Percentiles rank a stretch among this genome's conserved stretches.
Evolutionary conservation across 1,284 basidiomycete species (phyloP).

Genomic region (Trichosporon sp.): DNA sequence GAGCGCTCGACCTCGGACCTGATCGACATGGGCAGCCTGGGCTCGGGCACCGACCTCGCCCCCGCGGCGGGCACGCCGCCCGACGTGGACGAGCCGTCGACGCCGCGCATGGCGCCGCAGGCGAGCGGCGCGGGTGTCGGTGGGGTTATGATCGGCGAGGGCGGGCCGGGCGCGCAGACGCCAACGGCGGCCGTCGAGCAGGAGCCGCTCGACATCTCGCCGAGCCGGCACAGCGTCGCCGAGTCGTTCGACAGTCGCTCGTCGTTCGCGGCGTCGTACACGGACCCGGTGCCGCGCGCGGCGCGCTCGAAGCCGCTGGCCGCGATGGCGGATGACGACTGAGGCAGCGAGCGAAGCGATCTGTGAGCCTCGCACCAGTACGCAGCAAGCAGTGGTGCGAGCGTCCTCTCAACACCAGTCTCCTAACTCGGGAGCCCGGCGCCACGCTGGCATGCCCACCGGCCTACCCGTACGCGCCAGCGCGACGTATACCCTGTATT

Average conservation of each 20-base stretch:
- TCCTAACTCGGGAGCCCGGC: too few relatives aligned
- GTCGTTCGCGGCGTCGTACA: conserved; percentile 3
- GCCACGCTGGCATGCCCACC: too few relatives aligned
- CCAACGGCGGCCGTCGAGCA: neutral
- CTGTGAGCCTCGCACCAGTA: too few relatives aligned
- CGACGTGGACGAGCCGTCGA: neutral
- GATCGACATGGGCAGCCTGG: neutral
- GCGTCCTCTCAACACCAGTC: too few relatives aligned
- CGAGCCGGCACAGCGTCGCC: neutral
- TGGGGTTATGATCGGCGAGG: too few relatives aligned
- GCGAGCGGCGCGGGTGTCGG: neutral
- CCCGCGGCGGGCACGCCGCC: neutral
- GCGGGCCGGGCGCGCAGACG: neutral
- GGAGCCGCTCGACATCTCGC: conserved; percentile 1
- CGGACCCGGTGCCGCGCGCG: neutral
- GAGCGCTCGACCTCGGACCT: conserved; percentile 3
- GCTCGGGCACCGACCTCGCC: neutral
- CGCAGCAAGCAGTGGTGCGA: too few relatives aligned
- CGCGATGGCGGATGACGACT: conserved; percentile 8
- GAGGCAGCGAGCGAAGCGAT: neutral
- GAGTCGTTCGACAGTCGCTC: neutral
- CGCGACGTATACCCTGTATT: neutral
- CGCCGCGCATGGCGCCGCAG: neutral
- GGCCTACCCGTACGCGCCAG: neutral
- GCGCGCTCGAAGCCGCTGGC: conserved; percentile 8